Evolutionary conservation across 371 early-diverging fungal genomes (phyloP), one percentile per base, ranked within the genome.

Genomic region (Mucor piriformis): DNA sequence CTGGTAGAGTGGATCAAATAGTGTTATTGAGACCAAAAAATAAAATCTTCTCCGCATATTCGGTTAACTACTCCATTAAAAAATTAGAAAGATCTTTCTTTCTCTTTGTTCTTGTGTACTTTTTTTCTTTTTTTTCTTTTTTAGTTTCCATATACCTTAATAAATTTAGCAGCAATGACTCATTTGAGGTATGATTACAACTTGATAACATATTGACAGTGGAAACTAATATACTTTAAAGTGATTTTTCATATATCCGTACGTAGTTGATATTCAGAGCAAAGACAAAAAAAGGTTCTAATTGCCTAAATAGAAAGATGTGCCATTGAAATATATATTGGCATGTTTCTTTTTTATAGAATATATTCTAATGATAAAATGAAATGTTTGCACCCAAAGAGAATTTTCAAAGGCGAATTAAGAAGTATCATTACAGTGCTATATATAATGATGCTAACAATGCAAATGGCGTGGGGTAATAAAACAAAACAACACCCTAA

Each of bases 401-500:
- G 64, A 51, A 49, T 81, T 16, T 32, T 72, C 8, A 33, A 59
- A 6, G 76, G 76, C 5, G 81, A 81, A 57, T 52, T 83, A 16
- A 74, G 72, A 66, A 72, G 76, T 46, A 60, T 81, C 11, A 61
- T 79, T 20, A 79, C 82, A 2, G 49, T 73, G 27, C 42, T 78
- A 50, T 66, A 74, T 46, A 25, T 76, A 29, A 13, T 79, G 11
- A 71, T 79, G 70, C 69, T 76, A 65, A 24, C 70, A 16, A 62
- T 71, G 54, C 79, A 77, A 54, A 53, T 68, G 24, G 54, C 67
- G 25, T 77, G 74, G 67, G 79, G 81, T 76, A 74, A 54, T 49
- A 24, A 21, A 0, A n/a, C 37, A 3, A 20, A 11, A 25, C 18
- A 50, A n/a, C 10, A 16, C 21, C 6, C 10, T 15, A 5, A 5